Evolutionary conservation across 106 monocot genomes (phyloP), one percentile per base, ranked within the genome.

Genomic region (Apostasia shenzhenica): DNA sequence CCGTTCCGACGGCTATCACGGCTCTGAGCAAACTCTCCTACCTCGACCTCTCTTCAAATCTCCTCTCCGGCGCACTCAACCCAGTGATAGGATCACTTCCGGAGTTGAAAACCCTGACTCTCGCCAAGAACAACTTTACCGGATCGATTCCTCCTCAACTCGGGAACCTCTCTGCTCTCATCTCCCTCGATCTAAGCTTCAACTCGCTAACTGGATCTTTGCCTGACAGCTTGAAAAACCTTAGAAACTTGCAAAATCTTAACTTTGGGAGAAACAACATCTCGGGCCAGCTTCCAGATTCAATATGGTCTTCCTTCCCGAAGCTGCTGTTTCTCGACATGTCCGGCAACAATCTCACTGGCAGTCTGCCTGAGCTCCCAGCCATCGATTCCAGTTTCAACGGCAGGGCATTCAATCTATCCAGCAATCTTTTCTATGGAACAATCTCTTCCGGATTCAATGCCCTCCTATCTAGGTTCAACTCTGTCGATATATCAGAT

Each of bases 361-460:
- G 81, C 5, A 41, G 13, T 4, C 57, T 89, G 41, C 82, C 86
- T 2, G 58, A 80, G 14, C 44, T 67, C 10, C 11, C 47, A 41
- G 13, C 46, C 6, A 54, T 66, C 51, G 81, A 61, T 58, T 49
- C 39, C 2, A 63, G 41, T 46, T 57, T 43, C 53, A 80, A 64
- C 51, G 60, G 47, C 12, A 73, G 45, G 46, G 73, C 4, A 48
- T 75, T 88, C 39, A 72, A 91, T 67, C 11, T 91, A 37, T 87
- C 94, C 1, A 69, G 76, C 54, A 94, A 94, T 77, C 54, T 71
- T 12, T 88, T 59, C 56, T 86, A 84, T 50, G 88, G 91, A 1
- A 38, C 59, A 4, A 45, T 95, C 14, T 59, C 85, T 53, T 37
- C 62, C 5, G 69, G 55, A 1, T 57, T 75, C 57, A 57, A 57